Conservation (phyloP, 2,329 filamentous ascomycete species). For the Penicillium glabrum region DNA sequence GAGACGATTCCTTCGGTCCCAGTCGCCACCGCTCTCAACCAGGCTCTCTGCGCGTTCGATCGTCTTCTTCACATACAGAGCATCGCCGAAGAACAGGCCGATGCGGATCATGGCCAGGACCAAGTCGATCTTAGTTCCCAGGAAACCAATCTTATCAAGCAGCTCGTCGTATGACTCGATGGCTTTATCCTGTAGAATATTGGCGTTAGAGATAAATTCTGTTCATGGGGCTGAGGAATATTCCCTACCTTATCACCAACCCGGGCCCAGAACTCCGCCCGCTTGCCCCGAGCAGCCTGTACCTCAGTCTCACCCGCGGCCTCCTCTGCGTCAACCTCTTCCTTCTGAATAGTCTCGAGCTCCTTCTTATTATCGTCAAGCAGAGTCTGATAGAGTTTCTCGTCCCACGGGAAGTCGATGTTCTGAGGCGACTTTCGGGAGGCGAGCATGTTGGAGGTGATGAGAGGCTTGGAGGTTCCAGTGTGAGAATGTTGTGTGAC, state of each 20-base stretch:
- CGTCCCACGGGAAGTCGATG: slow-evolving; percentile 83
- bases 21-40: slow-evolving; percentile 94
- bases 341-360: slow-evolving; percentile 74
- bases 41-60: slow-evolving; percentile 85
- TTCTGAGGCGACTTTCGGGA: slow-evolving; percentile 64
- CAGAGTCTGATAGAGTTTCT: slow-evolving; percentile 76
- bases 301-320: slow-evolving; percentile 96
- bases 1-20: slow-evolving; percentile 95
- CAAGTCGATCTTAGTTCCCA: slow-evolving; percentile 96
- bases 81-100: slow-evolving; percentile 94
- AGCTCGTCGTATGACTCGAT: slow-evolving; percentile 89
- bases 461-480: slow-evolving; percentile 48
- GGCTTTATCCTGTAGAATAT: slow-evolving; percentile 72
- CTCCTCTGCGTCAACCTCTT: slow-evolving; percentile 91
- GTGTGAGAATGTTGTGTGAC: slow-evolving; percentile 47
- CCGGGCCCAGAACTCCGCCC: slow-evolving; percentile 92
- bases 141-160: slow-evolving; percentile 94
- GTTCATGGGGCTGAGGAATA: background rate
- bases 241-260: slow-evolving; percentile 85
- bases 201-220: background rate
- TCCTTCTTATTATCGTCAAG: slow-evolving; percentile 76
- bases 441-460: slow-evolving; percentile 73
- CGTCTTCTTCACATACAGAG: slow-evolving; percentile 87
- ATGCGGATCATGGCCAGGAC: slow-evolving; percentile 95
- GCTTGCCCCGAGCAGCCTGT: slow-evolving; percentile 86